phyloP scores from a whole-genome alignment of 2,329 filamentous ascomycete genomes.

The Fusarium anguioides region DNA sequence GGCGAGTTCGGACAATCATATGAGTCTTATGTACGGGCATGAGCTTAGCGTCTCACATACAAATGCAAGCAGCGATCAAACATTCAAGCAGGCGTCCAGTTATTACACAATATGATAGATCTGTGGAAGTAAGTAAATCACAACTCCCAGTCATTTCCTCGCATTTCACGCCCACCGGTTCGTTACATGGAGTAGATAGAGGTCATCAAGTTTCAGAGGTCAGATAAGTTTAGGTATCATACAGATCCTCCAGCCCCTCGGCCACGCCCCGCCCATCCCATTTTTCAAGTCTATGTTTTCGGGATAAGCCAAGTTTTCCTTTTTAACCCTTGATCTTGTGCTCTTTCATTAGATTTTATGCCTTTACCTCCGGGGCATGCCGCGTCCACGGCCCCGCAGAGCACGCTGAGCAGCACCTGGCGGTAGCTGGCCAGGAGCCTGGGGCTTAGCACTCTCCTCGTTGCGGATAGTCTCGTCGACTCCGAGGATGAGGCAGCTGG shows the following conservation, averaged over 20 bases:
- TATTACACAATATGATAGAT: neutral
- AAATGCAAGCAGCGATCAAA: neutral
- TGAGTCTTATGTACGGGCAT: slow-evolving; percentile 21
- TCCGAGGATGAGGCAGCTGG: slow-evolving; percentile 91
- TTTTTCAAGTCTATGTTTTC: no score
- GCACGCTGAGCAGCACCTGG: slow-evolving; percentile 90
- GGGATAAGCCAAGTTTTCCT: no score
- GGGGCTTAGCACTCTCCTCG: slow-evolving; percentile 88
- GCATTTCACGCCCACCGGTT: neutral
- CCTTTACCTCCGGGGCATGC: no score
- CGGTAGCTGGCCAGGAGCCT: slow-evolving; percentile 81
- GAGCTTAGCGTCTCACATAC: slow-evolving; percentile 1
- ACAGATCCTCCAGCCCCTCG: no score
- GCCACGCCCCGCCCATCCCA: no score
- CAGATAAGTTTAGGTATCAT: no score
- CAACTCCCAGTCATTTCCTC: neutral
- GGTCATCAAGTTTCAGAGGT: slow-evolving; percentile 44
- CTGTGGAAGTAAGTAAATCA: no score
- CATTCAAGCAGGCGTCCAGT: neutral
- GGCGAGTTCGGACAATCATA: slow-evolving; percentile 21
- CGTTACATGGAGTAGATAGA: slow-evolving; percentile 24
- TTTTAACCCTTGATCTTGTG: no score
- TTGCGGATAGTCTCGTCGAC: slow-evolving; percentile 99
- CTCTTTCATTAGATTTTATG: no score
- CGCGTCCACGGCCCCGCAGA: slow-evolving; percentile 82